Evolutionary conservation across 2,329 filamentous ascomycete species (phyloP).

Genomic region (Rhynchosporium graminicola): DNA sequence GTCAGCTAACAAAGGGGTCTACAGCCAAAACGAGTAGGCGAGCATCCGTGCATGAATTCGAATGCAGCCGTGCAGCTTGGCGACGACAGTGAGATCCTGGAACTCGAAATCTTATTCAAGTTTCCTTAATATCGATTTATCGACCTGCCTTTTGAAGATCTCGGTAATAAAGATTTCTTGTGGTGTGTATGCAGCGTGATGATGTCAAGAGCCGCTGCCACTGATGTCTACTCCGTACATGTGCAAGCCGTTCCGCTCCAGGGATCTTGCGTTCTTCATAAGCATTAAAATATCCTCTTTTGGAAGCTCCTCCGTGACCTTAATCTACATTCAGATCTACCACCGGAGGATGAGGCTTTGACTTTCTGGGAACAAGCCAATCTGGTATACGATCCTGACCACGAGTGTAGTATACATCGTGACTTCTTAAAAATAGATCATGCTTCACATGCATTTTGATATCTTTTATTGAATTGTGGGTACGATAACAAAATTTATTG

Average conservation of each 20-base stretch:
- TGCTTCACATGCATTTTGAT: not conserved
- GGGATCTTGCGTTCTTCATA: not conserved
- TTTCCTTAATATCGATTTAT: not conserved
- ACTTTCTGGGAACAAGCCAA: slow-evolving; percentile 7
- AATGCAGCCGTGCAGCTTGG: not conserved
- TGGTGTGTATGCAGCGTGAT: not conserved
- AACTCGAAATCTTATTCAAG: not conserved
- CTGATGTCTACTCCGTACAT: slow-evolving; percentile 1
- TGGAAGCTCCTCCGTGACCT: slow-evolving; percentile 6
- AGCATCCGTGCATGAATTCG: not conserved
- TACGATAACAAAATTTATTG: not conserved
- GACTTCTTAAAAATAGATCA: not conserved
- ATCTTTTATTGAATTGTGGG: not conserved
- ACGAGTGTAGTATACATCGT: not conserved
- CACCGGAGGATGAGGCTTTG: not conserved
- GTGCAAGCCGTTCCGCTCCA: not conserved
- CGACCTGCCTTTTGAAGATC: not conserved
- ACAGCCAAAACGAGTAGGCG: not conserved
- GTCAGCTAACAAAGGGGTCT: too few species aligned
- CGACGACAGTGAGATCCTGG: not conserved
- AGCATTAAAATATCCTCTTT: slow-evolving; percentile 8
- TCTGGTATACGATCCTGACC: not conserved
- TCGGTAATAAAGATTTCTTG: not conserved
- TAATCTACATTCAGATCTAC: slow-evolving; percentile 2
- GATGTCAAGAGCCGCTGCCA: slow-evolving; percentile 4